phyloP scores from a whole-genome alignment of 2,329 filamentous ascomycete genomes.

The Ceratocystiopsis sp. region DNA sequence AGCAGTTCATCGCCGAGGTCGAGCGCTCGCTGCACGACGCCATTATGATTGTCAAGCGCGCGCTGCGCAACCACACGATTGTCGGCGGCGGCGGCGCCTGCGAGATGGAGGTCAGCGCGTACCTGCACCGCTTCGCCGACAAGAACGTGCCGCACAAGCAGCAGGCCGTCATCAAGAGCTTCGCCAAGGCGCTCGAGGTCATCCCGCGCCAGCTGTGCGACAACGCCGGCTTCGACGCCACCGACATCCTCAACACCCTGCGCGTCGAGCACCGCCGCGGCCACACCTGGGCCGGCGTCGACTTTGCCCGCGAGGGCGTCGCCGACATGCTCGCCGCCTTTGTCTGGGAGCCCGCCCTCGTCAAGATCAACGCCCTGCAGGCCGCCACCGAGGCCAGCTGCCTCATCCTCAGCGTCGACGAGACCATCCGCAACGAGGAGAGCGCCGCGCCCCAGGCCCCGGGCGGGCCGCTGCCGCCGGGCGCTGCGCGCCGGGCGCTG shows the following conservation, averaged over 20 bases:
- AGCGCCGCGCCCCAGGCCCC: conserved; percentile 71
- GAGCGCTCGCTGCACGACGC: conserved; percentile 96
- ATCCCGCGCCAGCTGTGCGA: conserved; percentile 95
- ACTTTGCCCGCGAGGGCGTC: conserved; percentile 84
- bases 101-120: conserved; percentile 94
- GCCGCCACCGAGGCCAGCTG: conserved; percentile 91
- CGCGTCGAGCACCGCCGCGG: conserved; percentile 93
- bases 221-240: conserved; percentile 96
- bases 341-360: conserved; percentile 91
- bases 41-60: conserved; percentile 99
- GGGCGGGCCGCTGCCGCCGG: conserved; percentile 53
- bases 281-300: conserved; percentile 85
- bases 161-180: conserved; percentile 93
- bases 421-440: conserved; percentile 98
- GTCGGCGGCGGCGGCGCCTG: conserved; percentile 90
- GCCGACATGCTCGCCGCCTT: conserved; percentile 89
- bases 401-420: conserved; percentile 88
- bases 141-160: conserved; percentile 88
- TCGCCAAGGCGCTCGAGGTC: conserved; percentile 91
- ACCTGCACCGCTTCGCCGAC: conserved; percentile 84
- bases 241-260: conserved; percentile 90
- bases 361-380: conserved; percentile 95
- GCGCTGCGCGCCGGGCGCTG: conserved; percentile 76
- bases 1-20: conserved; percentile 98
- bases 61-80: conserved; percentile 85